phyloP scores from a whole-genome alignment of 1,284 basidiomycete species.

The Cutaneotrichosporon sp. region DNA sequence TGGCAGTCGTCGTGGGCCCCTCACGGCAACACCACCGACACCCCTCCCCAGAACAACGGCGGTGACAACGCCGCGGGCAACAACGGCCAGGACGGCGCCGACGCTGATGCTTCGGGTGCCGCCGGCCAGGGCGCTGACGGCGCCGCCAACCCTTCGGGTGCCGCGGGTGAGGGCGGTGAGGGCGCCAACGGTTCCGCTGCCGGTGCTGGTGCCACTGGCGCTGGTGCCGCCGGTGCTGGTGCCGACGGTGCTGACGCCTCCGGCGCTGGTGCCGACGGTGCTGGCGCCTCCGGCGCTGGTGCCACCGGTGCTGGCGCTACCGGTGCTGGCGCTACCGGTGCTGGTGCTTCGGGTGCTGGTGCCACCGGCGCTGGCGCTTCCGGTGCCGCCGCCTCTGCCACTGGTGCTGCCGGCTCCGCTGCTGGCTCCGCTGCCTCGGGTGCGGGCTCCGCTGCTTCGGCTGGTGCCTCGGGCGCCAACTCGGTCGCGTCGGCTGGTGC shows the following conservation, averaged over 20 bases:
- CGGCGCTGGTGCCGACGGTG: constrained; percentile 12
- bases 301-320: too few relatives aligned
- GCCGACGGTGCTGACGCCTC: too few relatives aligned
- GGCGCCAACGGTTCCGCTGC: too few relatives aligned
- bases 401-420: neutral
- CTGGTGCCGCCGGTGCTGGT: too few relatives aligned
- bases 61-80: constrained; percentile 1
- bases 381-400: constrained; percentile 2
- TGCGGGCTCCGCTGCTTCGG: neutral
- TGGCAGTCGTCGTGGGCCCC: constrained; percentile 3
- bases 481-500: constrained; percentile 12
- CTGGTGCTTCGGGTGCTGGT: neutral
- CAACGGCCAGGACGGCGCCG: constrained; percentile 15
- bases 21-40: constrained; percentile 1
- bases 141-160: too few relatives aligned
- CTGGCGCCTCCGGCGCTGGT: too few relatives aligned
- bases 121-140: constrained; percentile 11
- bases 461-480: neutral
- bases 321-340: too few relatives aligned
- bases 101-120: too few relatives aligned
- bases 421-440: constrained; percentile 7
- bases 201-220: too few relatives aligned
- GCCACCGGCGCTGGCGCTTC: neutral
- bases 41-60: neutral
- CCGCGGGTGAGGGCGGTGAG: too few relatives aligned